Conservation (phyloP, 75 land plant species). For the Pinus taeda region DNA sequence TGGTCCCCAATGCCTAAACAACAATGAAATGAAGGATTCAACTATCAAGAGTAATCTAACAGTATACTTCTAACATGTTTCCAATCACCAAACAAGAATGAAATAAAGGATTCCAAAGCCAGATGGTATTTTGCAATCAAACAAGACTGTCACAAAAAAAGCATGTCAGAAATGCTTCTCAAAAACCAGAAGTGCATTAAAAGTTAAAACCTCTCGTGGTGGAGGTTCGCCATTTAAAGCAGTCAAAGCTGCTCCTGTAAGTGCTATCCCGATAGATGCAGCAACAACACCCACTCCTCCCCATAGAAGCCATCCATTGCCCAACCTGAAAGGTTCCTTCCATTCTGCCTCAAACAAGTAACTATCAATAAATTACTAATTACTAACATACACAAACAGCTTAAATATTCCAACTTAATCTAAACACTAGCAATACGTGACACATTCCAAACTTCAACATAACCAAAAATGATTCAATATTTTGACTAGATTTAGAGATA, state of each 20-base stretch:
- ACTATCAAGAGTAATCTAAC: no score
- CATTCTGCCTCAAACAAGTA: constrained; percentile 36
- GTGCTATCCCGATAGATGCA: constrained; percentile 58
- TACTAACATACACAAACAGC: neutral
- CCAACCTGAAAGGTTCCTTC: constrained; percentile 67
- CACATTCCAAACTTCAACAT: neutral
- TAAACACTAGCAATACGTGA: neutral
- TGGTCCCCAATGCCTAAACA: no score
- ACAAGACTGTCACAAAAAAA: no score
- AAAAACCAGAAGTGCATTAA: no score
- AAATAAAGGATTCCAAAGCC: no score
- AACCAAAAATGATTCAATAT: neutral
- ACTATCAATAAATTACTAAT: neutral
- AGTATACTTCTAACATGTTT: no score
- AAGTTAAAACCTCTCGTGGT: constrained; percentile 66
- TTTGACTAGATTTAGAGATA: neutral
- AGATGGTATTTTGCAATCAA: no score
- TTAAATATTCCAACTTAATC: neutral
- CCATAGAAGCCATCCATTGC: constrained; percentile 91
- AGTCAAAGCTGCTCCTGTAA: constrained; percentile 52
- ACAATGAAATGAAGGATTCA: no score
- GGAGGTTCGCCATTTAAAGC: constrained; percentile 62
- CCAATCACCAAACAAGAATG: no score
- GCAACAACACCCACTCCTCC: constrained; percentile 68
- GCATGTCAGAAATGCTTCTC: no score